Percentiles rank a stretch among this genome's conserved stretches.
Evolutionary conservation across 176 grass and related monocot species (phyloP).

Genomic region (Triticum turgidum): DNA sequence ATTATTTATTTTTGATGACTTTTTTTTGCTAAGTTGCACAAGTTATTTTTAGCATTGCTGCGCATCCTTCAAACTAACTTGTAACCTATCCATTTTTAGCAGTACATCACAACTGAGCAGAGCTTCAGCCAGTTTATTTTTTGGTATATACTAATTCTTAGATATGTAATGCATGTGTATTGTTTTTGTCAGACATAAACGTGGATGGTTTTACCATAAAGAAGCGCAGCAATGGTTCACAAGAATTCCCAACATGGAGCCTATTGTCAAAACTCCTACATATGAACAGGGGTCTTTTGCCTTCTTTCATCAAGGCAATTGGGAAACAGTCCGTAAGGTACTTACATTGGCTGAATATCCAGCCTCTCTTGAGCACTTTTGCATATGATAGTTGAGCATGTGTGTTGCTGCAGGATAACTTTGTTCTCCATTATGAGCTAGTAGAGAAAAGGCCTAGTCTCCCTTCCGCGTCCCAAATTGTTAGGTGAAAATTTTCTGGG

Average conservation of each 20-base stretch:
- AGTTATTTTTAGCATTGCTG: not conserved
- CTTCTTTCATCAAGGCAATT: constrained; percentile 76
- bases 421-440: constrained; percentile 75
- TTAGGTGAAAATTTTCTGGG: constrained; percentile 53
- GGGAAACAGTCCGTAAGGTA: constrained; percentile 91
- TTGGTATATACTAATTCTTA: not conserved
- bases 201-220: constrained; percentile 98
- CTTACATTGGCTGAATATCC: not conserved
- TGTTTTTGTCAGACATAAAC: constrained; percentile 47
- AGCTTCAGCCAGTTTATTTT: not conserved
- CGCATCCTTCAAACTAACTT: too few species aligned
- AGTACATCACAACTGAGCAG: not conserved
- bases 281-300: constrained; percentile 86
- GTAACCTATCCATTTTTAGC: too few species aligned
- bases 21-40: not conserved
- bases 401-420: constrained; percentile 62
- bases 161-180: constrained; percentile 16
- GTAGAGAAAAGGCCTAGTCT: constrained; percentile 77
- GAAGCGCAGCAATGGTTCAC: constrained; percentile 65
- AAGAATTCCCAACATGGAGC: constrained; percentile 66
- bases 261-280: constrained; percentile 56
- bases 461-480: constrained; percentile 45
- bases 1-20: not conserved
- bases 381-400: not conserved
- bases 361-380: constrained; percentile 3